Conservation (phyloP, 2,329 filamentous ascomycete species). For the Cucurbitaria berberidis region DNA sequence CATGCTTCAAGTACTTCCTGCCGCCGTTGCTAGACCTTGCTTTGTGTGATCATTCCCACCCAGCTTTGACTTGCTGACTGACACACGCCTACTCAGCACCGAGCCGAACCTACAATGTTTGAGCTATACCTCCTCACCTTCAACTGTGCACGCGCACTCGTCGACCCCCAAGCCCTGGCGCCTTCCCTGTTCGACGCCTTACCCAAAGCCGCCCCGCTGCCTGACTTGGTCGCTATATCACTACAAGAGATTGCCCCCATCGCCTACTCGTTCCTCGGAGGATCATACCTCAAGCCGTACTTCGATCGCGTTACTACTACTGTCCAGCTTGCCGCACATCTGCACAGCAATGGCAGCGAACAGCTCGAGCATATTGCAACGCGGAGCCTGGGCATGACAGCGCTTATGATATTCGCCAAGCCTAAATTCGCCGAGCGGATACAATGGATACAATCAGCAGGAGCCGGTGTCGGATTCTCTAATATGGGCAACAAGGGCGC, state of each 20-base stretch:
- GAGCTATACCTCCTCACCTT: constrained; percentile 83
- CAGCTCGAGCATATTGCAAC: constrained; percentile 74
- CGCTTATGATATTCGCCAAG: constrained; percentile 81
- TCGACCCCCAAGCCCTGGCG: constrained; percentile 74
- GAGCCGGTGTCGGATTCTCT: constrained; percentile 81
- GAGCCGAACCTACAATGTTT: constrained; percentile 49
- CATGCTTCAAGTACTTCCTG: neutral
- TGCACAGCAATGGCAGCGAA: constrained; percentile 47
- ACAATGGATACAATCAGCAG: constrained; percentile 73
- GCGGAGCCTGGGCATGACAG: constrained; percentile 87
- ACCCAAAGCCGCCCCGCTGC: constrained; percentile 60
- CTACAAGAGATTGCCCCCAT: constrained; percentile 92
- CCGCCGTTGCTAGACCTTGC: neutral
- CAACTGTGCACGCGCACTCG: constrained; percentile 78
- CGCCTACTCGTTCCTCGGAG: constrained; percentile 82
- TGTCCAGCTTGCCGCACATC: constrained; percentile 70
- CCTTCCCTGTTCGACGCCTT: constrained; percentile 63
- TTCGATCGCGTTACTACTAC: constrained; percentile 73
- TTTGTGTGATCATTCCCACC: constrained; percentile 17
- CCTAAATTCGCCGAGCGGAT: constrained; percentile 65
- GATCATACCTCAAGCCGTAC: constrained; percentile 78
- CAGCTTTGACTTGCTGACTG: constrained; percentile 32
- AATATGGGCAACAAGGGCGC: constrained; percentile 97
- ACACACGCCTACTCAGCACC: constrained; percentile 21
- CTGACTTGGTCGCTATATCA: constrained; percentile 68